Evolutionary conservation across 2,329 filamentous ascomycete species (phyloP), one percentile per base, ranked within the genome.

Genomic region (Penicillium sp.): DNA sequence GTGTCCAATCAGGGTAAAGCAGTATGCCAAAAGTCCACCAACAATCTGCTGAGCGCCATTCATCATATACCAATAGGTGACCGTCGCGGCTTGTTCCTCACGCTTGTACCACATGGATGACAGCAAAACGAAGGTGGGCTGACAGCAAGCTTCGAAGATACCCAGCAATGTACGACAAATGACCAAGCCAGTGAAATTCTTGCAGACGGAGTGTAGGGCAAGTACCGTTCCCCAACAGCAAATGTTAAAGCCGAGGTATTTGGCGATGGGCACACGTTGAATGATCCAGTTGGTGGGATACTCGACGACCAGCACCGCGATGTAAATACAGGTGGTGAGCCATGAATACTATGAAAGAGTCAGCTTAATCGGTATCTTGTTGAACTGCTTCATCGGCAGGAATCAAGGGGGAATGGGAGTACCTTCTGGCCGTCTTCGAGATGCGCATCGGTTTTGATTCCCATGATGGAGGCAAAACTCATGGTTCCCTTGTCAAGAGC

Each of bases 31-130:
- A 0, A 88, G 75, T 5, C 85, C 85, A 29, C 84, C 84, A 6
- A 87, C 82, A 43, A 88, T 83, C 60, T 87, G 84, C 61, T 88
- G 84, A 1, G 75, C 76, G 2, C 85, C 84, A 61, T 88, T 88
- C 83, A 87, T 88, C 80, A 86, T 86, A 28, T 74, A 81, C 84
- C 84, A 88, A 65, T 82, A 86, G 0, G 82, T 84, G 3, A 87
- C 82, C 4, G 80, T 78, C 0, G 77, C 66, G 0, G 83, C 78
- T 60, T 88, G 85, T 57, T 88, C 84, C 47, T 84, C 78, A 32
- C 83, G 75, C 50, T 79, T 80, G 65, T 88, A 88, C 84, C 84
- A 88, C 73, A 85, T 85, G 32, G 77, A 75, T 0, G 79, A 84
- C 46, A 88, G 73, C 44, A 88, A 70, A 27, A 88, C 71, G 57